These are phyloP conservation scores for Euphrasia arctica DNA, from an alignment of 305 asterid species.

Conservation along the genomic window DNA sequence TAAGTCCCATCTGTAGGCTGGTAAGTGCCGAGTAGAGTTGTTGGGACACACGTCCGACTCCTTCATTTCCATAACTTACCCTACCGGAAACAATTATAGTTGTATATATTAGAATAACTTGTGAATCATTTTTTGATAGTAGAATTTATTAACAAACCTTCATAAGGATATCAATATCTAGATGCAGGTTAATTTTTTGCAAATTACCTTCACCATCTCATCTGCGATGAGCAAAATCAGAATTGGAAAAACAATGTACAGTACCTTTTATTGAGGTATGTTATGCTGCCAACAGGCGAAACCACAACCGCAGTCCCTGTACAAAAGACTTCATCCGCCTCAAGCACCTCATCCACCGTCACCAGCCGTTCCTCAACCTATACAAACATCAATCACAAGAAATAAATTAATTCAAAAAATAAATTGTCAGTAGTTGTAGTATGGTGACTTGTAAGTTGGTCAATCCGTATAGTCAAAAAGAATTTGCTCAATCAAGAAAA, in stretches of 20 bases:
- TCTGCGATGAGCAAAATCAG: background rate
- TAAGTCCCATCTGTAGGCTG: constrained; percentile 84
- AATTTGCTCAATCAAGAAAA: no score
- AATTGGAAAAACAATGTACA: background rate
- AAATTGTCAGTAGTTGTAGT: background rate
- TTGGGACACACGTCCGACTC: constrained; percentile 80
- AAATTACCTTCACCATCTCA: background rate
- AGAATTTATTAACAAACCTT: background rate
- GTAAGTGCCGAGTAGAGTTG: constrained; percentile 78
- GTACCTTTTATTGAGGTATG: constrained; percentile 69
- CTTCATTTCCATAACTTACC: constrained; percentile 62
- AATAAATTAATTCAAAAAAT: background rate
- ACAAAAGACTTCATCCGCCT: constrained; percentile 97
- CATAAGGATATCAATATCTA: background rate
- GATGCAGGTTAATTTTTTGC: background rate
- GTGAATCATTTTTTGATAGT: background rate
- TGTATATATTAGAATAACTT: background rate
- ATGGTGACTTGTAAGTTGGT: background rate
- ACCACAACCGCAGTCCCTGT: constrained; percentile 97
- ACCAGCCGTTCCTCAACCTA: constrained; percentile 86
- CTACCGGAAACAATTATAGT: constrained; percentile 31
- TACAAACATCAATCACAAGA: constrained; percentile 17
- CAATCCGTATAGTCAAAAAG: background rate
- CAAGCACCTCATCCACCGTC: constrained; percentile 84
- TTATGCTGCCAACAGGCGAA: constrained; percentile 95